A percentile compares a stretch with the other conserved stretches of the same genome.
Conservation (phyloP, 176 grass and related monocot genomes). For the Carex myosuroides region DNA sequence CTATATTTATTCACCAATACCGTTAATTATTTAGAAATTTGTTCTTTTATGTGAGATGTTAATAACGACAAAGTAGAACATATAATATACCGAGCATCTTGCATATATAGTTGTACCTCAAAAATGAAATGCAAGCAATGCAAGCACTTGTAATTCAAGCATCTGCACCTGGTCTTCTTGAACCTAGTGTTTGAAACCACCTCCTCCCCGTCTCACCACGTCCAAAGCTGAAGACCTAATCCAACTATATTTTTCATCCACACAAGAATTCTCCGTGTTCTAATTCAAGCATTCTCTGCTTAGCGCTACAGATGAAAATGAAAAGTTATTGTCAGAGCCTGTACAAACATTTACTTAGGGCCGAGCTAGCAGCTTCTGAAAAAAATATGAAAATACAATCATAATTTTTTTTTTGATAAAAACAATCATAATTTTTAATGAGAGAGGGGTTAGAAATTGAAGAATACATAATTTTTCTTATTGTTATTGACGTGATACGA, state of each 20-base stretch:
- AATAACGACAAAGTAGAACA: neutral
- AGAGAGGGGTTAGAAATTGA: neutral
- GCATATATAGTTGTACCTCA: neutral
- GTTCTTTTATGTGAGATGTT: slow-evolving; percentile 5
- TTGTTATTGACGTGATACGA: neutral
- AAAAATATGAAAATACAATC: neutral
- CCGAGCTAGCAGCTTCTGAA: neutral
- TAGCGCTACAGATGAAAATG: neutral
- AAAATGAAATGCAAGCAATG: neutral
- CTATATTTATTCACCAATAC: neutral
- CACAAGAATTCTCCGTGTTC: neutral
- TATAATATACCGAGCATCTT: neutral
- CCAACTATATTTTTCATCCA: neutral
- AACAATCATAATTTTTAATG: neutral
- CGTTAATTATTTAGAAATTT: neutral
- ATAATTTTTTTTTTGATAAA: neutral
- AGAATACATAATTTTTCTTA: neutral
- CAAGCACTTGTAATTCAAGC: neutral
- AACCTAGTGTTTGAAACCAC: neutral
- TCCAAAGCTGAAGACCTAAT: neutral
- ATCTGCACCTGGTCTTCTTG: neutral
- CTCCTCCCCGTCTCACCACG: neutral
- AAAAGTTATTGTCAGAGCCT: neutral
- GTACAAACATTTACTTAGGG: neutral
- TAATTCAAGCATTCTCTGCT: neutral